Evolutionary conservation across 164 flowering plant genomes (phyloP), one percentile per base, ranked within the genome.

Genomic region (Annona squamosa): DNA sequence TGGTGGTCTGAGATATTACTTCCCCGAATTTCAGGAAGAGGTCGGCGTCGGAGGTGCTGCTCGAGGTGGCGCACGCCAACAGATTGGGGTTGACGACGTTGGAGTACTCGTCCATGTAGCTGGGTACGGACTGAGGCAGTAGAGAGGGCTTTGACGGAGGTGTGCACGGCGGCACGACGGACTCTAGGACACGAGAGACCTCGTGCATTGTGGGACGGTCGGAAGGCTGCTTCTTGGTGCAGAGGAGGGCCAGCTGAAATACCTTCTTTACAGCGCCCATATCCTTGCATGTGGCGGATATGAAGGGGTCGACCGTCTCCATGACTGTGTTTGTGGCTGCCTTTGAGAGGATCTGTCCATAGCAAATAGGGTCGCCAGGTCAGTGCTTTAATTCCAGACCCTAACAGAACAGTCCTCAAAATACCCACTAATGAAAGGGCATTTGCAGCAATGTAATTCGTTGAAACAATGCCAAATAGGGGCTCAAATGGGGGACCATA

Each of bases 131-230:
- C 45, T 4, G 65, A 52, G 71, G 65, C 0, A 86, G 75, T 4
- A 82, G 79, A 62, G 75, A 73, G 0, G 75, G 71, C 10, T 42
- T 68, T 26, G 37, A 26, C 43, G 63, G 81, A 4, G 84, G 78
- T 4, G 71, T 43, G 4, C 64, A 0, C 2, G 77, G 2, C 2
- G 88, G 92, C 63, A 82, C 72, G 4, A 96, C 83, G 77, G 86
- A 87, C 2, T 80, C 84, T 0, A 96, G 87, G 2, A 96, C 98
- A 0, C 97, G 91, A 0, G 90, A 82, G 4, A 93, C 98, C 75
- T 96, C 98, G 56, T 96, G 98, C 97, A 96, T 96, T 0, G 97
- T 93, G 0, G 99, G 99, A 45, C 98, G 75, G 5, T 96, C 97
- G 0, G 86, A 72, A 5, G 97, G 90, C 78, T 92, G 99, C 70